A percentile compares a stretch with the other conserved stretches of the same genome.
Evolutionary conservation across 1,139 yeast species (phyloP).

Genomic region (Yamadazyma spencermartinsiae): DNA sequence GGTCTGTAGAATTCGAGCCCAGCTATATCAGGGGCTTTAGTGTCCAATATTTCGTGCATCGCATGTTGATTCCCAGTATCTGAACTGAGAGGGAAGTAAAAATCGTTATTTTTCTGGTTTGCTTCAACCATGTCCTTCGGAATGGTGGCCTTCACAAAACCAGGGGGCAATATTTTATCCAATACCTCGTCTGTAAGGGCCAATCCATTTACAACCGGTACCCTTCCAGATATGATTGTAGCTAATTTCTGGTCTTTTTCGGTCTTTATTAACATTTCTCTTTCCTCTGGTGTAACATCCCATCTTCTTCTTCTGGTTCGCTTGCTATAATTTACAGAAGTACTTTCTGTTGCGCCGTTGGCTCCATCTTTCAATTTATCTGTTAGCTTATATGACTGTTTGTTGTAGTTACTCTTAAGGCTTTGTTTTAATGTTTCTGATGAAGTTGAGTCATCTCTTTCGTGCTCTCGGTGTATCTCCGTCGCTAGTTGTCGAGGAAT

Average conservation of each 20-base stretch:
- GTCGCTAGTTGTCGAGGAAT: slow-evolving; percentile 29
- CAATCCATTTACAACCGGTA: slow-evolving; percentile 47
- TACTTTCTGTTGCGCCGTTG: background rate
- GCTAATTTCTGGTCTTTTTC: slow-evolving; percentile 14
- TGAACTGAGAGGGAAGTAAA: slow-evolving; percentile 17
- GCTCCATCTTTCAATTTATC: slow-evolving; percentile 6
- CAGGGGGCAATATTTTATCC: slow-evolving; percentile 55
- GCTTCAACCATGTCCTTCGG: slow-evolving; percentile 44
- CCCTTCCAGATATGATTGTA: slow-evolving; percentile 18
- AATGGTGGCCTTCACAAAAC: slow-evolving; percentile 47
- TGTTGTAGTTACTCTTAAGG: slow-evolving; percentile 17
- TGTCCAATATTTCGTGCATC: slow-evolving; percentile 10
- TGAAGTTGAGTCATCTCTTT: slow-evolving; percentile 21
- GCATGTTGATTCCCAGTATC: slow-evolving; percentile 10
- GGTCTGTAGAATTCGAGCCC: slow-evolving; percentile 66
- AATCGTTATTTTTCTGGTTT: background rate
- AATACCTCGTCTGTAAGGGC: slow-evolving; percentile 51
- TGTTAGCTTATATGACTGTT: slow-evolving; percentile 12
- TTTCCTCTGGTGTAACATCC: slow-evolving; percentile 39
- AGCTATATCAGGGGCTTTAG: slow-evolving; percentile 49
- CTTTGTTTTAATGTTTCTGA: slow-evolving; percentile 21
- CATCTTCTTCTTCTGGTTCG: slow-evolving; percentile 31
- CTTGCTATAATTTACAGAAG: background rate
- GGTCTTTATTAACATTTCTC: slow-evolving; percentile 16
- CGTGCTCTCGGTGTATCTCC: slow-evolving; percentile 27